A percentile compares a stretch with the other conserved stretches of the same genome.
phyloP scores from a whole-genome alignment of 768 basidiomycete genomes.

The Gloeostereum incarnatum region DNA sequence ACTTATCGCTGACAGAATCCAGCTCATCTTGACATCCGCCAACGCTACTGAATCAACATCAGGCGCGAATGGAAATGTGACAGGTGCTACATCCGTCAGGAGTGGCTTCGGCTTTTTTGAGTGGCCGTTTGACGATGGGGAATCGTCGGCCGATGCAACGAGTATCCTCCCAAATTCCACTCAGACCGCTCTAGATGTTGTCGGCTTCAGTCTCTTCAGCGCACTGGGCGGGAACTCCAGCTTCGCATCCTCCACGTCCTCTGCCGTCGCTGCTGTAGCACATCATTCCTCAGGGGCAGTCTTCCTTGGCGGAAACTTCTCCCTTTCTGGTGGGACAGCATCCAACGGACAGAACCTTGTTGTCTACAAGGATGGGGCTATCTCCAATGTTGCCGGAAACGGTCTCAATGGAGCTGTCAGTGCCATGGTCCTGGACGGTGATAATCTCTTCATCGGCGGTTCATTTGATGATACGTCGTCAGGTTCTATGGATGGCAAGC shows the following conservation, averaged over 20 bases:
- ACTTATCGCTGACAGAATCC: conserved; percentile 81
- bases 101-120: conserved; percentile 83
- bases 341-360: conserved; percentile 64
- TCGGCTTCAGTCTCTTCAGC: conserved; percentile 53
- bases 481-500: conserved; percentile 38
- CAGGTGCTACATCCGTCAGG: conserved; percentile 20
- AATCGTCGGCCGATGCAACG: conserved; percentile 45
- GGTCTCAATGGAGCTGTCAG: conserved; percentile 80
- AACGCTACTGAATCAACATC: conserved; percentile 28
- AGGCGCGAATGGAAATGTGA: conserved; percentile 19
- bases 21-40: conserved; percentile 63
- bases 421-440: conserved; percentile 51
- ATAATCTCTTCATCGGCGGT: conserved; percentile 80
- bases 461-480: conserved; percentile 65
- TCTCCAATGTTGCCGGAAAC: conserved; percentile 42
- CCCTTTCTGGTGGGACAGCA: conserved; percentile 43
- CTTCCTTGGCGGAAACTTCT: conserved; percentile 75
- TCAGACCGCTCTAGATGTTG: conserved; percentile 55
- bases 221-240: conserved; percentile 42
- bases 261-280: conserved; percentile 43
- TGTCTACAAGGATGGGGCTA: conserved; percentile 49
- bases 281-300: conserved; percentile 58
- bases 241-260: conserved; percentile 24
- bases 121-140: conserved; percentile 56
- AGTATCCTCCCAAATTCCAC: conserved; percentile 55